These are phyloP conservation scores for Xerocomus amazonicus DNA, from an alignment of 1,284 basidiomycete genomes.

Conservation along the genomic window DNA sequence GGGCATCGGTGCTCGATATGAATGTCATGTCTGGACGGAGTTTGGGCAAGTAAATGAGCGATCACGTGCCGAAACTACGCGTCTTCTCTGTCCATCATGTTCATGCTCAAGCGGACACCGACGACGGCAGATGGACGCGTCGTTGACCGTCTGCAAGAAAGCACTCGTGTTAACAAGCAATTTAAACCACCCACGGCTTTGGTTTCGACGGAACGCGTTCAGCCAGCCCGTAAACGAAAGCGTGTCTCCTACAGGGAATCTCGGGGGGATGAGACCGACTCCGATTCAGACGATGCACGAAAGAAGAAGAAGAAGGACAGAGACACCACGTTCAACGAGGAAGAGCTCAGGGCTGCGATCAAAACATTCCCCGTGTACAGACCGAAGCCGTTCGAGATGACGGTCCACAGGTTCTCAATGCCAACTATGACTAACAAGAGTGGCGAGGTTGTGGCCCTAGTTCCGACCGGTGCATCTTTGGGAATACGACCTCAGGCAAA, in stretches of 20 bases:
- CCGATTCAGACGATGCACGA: constrained; percentile 47
- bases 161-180: constrained; percentile 67
- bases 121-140: constrained; percentile 64
- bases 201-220: constrained; percentile 46
- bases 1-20: not conserved
- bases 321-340: constrained; percentile 56
- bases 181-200: constrained; percentile 72
- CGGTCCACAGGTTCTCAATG: constrained; percentile 74
- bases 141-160: constrained; percentile 66
- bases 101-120: constrained; percentile 68
- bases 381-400: constrained; percentile 72
- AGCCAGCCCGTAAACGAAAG: constrained; percentile 77
- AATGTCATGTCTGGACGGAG: too few relatives aligned
- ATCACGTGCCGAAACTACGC: constrained; percentile 21
- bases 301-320: constrained; percentile 57
- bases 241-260: constrained; percentile 76
- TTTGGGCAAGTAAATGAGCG: not conserved
- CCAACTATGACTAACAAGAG: constrained; percentile 84
- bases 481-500: constrained; percentile 84
- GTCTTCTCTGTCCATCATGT: constrained; percentile 8
- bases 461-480: constrained; percentile 73
- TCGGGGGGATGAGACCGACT: constrained; percentile 45
- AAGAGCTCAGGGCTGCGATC: constrained; percentile 56
- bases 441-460: constrained; percentile 65
- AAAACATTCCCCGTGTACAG: constrained; percentile 82